These are phyloP conservation scores for Zasmidium angulare DNA, from an alignment of 2,329 filamentous ascomycete species.

Conservation along the genomic window DNA sequence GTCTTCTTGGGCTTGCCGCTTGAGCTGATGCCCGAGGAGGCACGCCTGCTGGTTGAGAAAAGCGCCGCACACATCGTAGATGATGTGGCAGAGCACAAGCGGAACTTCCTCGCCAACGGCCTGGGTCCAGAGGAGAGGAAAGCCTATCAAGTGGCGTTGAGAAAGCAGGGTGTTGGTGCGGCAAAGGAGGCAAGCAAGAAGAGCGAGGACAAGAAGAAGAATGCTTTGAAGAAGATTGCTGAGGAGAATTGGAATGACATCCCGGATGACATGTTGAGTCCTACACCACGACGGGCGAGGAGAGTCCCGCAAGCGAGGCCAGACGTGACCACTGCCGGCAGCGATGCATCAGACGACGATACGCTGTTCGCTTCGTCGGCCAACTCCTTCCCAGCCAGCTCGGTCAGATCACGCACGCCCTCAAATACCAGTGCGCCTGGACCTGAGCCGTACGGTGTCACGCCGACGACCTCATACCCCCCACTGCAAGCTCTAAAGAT, in stretches of 20 bases:
- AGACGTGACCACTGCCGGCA: slow-evolving; percentile 12
- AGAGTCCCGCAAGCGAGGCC: slow-evolving; percentile 15
- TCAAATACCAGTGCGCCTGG: slow-evolving; percentile 17
- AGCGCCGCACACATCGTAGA: slow-evolving; percentile 78
- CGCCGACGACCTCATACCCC: slow-evolving; percentile 52
- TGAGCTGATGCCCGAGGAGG: slow-evolving; percentile 89
- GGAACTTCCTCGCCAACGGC: slow-evolving; percentile 53
- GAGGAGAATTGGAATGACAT: slow-evolving; percentile 37
- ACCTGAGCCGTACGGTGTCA: slow-evolving; percentile 38
- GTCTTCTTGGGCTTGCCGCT: slow-evolving; percentile 86
- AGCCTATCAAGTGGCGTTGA: slow-evolving; percentile 60
- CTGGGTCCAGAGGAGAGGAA: slow-evolving; percentile 59
- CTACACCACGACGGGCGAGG: slow-evolving; percentile 16
- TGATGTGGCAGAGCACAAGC: slow-evolving; percentile 69
- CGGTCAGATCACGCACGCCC: slow-evolving; percentile 11
- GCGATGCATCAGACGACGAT: slow-evolving; percentile 25
- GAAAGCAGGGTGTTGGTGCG: slow-evolving; percentile 55
- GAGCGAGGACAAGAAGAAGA: slow-evolving; percentile 52
- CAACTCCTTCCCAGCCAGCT: slow-evolving; percentile 19
- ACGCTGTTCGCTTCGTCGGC: slow-evolving; percentile 29
- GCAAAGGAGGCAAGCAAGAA: slow-evolving; percentile 47
- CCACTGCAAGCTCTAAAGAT: slow-evolving; percentile 34
- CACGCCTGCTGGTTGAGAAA: slow-evolving; percentile 73
- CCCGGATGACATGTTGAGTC: slow-evolving; percentile 35
- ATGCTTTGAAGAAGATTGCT: slow-evolving; percentile 46